Evolutionary conservation across 1,284 basidiomycete species (phyloP).

Genomic region (Cutaneotrichosporon mucoides): DNA sequence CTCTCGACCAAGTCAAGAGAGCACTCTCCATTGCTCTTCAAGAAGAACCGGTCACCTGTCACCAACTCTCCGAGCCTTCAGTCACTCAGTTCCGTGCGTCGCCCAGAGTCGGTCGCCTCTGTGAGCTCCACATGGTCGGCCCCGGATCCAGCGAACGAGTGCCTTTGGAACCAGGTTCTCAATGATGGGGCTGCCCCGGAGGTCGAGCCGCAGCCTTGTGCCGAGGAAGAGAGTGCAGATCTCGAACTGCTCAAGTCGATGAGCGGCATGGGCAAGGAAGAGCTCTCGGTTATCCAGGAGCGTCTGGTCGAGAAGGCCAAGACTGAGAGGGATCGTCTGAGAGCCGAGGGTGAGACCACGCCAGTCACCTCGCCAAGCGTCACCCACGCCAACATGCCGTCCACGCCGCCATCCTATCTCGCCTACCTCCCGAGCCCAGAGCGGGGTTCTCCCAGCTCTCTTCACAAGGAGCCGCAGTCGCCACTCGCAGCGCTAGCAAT

Average conservation of each 20-base stretch:
- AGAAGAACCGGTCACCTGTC: not conserved
- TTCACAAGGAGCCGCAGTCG: not conserved
- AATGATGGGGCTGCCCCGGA: not conserved
- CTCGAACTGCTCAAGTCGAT: constrained; percentile 24
- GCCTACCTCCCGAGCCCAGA: not conserved
- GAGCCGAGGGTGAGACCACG: constrained; percentile 9
- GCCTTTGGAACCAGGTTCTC: constrained; percentile 15
- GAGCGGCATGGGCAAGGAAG: constrained; percentile 36
- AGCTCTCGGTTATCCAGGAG: constrained; percentile 34
- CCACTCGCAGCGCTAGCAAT: not conserved
- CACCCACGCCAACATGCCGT: not conserved
- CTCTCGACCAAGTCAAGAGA: not conserved
- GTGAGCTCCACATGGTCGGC: constrained; percentile 13
- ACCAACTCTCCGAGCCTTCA: constrained; percentile 1
- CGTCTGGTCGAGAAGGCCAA: constrained; percentile 40
- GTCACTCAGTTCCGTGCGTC: not conserved
- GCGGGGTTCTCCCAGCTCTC: not conserved
- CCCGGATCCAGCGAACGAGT: not conserved
- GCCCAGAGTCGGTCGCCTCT: constrained; percentile 6
- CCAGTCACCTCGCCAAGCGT: not conserved
- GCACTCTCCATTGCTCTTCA: not conserved
- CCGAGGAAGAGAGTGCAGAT: constrained; percentile 14
- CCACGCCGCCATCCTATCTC: not conserved
- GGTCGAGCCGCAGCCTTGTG: not conserved
- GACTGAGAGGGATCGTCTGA: constrained; percentile 31